Percentiles rank a stretch among this genome's conserved stretches.
These are phyloP conservation scores for Plasmopara halstedii DNA, from an alignment of 352 stramenopile genomes.

Conservation along the genomic window DNA sequence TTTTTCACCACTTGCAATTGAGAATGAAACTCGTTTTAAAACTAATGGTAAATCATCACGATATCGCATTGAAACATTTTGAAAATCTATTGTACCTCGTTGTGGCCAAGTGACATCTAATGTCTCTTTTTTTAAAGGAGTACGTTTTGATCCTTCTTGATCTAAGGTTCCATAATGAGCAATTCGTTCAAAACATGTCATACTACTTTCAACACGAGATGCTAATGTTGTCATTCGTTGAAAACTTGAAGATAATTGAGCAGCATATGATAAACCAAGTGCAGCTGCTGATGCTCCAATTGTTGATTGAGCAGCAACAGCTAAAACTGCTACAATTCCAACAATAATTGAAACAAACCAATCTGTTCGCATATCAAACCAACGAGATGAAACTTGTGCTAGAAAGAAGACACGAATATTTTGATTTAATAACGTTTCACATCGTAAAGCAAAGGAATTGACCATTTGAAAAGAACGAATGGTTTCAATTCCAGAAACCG, in stretches of 20 bases:
- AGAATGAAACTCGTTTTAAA: conserved; percentile 26
- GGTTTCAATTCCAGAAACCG: conserved; percentile 86
- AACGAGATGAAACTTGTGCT: conserved; percentile 55
- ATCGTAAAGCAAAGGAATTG: conserved; percentile 21
- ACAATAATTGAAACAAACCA: conserved; percentile 81
- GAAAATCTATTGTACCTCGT: conserved; percentile 28
- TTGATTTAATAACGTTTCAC: conserved; percentile 29
- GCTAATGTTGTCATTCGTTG: conserved; percentile 22
- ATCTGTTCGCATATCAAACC: conserved; percentile 91
- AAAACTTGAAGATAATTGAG: conserved; percentile 38
- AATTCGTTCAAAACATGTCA: conserved; percentile 40
- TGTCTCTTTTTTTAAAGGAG: conserved; percentile 5
- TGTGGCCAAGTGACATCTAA: conserved; percentile 25
- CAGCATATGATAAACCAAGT: conserved; percentile 28
- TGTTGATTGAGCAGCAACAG: conserved; percentile 47
- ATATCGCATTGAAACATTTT: conserved; percentile 43
- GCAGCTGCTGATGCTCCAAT: conserved; percentile 20
- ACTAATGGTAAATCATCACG: conserved; percentile 36
- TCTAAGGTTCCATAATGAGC: conserved; percentile 29
- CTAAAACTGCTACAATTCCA: conserved; percentile 73
- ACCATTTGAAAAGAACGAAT: conserved; percentile 78
- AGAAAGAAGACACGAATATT: conserved; percentile 36
- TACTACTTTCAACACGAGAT: conserved; percentile 44
- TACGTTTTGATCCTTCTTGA: conserved; percentile 26
- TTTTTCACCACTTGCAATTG: conserved; percentile 76